Conservation (phyloP, 768 basidiomycete genomes). For the Lactarius indigo region DNA sequence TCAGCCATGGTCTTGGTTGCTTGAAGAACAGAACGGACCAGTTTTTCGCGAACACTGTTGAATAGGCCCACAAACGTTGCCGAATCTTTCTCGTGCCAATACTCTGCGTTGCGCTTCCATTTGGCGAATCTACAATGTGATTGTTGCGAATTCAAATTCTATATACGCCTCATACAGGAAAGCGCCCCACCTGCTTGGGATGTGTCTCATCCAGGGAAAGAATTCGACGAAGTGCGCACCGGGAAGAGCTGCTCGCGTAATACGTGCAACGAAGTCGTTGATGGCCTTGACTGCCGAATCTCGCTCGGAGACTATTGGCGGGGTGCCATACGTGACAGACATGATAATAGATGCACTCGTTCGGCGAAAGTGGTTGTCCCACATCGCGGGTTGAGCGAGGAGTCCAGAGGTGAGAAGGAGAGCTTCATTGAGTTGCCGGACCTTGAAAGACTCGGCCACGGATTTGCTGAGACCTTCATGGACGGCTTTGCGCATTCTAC, state of each 20-base stretch:
- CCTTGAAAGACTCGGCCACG: not conserved
- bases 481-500: conserved; percentile 13
- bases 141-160: not conserved
- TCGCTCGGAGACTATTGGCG: not conserved
- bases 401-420: not conserved
- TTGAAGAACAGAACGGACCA: not conserved
- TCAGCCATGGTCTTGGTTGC: not conserved
- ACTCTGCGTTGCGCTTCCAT: conserved; percentile 19
- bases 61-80: conserved; percentile 8
- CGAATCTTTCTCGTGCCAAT: conserved; percentile 3
- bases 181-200: not conserved
- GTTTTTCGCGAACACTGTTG: not conserved
- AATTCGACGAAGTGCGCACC: conserved; percentile 18
- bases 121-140: conserved; percentile 1
- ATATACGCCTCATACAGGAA: too few relatives aligned
- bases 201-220: conserved; percentile 15
- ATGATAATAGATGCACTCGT: conserved; percentile 11
- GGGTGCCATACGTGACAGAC: conserved; percentile 15
- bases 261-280: not conserved
- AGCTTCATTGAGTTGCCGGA: conserved; percentile 4
- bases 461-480: conserved; percentile 12
- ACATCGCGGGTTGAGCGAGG: not conserved
- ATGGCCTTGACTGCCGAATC: not conserved
- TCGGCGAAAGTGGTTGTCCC: not conserved
- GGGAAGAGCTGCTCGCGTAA: not conserved